Percentiles rank a stretch among this genome's conserved stretches.
Conservation (phyloP, 208 protist genomes). For the Endotrypanum monterogeii region DNA sequence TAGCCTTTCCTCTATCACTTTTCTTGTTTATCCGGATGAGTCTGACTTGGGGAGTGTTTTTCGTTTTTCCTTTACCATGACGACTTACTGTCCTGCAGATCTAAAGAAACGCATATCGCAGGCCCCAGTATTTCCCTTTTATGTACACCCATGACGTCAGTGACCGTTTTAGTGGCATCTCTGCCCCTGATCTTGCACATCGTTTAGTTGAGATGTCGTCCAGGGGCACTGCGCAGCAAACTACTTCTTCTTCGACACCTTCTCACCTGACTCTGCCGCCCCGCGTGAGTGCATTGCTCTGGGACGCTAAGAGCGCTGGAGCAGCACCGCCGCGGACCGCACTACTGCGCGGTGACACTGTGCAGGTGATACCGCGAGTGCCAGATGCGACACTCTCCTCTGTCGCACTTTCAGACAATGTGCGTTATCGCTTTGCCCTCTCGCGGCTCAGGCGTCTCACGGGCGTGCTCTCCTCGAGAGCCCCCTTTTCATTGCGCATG, state of each 20-base stretch:
- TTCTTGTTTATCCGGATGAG: no score
- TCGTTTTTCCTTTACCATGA: no score
- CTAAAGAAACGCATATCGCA: no score
- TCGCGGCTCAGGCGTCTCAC: constrained; percentile 16
- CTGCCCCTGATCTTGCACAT: constrained; percentile 10
- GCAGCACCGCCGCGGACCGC: constrained; percentile 16
- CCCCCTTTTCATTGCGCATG: neutral
- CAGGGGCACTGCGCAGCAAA: neutral
- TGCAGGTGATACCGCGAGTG: neutral
- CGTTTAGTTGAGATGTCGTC: constrained; percentile 6
- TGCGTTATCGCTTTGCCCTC: constrained; percentile 20
- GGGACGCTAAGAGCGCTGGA: constrained; percentile 14
- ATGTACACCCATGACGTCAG: constrained; percentile 6
- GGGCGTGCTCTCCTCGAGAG: constrained; percentile 8
- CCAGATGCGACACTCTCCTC: constrained; percentile 1
- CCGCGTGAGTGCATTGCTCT: constrained; percentile 4
- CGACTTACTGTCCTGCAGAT: neutral
- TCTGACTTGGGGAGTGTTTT: neutral
- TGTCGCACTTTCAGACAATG: constrained; percentile 15
- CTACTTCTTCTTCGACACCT: no score
- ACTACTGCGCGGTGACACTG: constrained; percentile 18
- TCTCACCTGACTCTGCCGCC: neutral
- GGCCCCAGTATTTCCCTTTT: neutral
- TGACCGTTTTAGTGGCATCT: constrained; percentile 3
- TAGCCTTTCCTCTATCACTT: no score